phyloP scores from a whole-genome alignment of 768 basidiomycete genomes.

The Gloeopeniophorella convolvens region DNA sequence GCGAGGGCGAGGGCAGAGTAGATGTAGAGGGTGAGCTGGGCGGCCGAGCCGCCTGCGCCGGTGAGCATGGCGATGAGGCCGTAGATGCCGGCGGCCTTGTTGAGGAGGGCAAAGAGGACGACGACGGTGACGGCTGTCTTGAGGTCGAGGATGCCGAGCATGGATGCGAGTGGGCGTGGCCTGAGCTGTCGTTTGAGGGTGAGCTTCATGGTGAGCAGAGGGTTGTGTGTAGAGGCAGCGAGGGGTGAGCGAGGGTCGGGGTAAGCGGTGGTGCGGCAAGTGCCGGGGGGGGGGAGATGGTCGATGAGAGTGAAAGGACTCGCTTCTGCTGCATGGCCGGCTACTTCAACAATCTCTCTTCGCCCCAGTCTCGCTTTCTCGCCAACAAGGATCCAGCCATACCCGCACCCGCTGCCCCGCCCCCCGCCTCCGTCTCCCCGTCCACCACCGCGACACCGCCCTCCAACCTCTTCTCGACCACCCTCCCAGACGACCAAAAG shows the following conservation, averaged over 20 bases:
- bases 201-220: slow-evolving; percentile 52
- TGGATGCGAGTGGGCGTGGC: slow-evolving; percentile 75
- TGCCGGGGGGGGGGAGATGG: too few relatives aligned
- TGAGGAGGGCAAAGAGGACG: slow-evolving; percentile 87
- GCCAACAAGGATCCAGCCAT: slow-evolving; percentile 37
- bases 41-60: slow-evolving; percentile 88
- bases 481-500: slow-evolving; percentile 42
- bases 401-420: slow-evolving; percentile 18
- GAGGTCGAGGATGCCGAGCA: slow-evolving; percentile 83
- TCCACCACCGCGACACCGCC: background rate
- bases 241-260: background rate
- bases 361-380: slow-evolving; percentile 56
- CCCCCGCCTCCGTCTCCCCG: slow-evolving; percentile 19
- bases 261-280: too few relatives aligned
- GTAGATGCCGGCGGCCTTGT: slow-evolving; percentile 97
- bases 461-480: slow-evolving; percentile 74
- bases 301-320: background rate
- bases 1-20: slow-evolving; percentile 84
- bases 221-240: background rate
- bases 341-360: slow-evolving; percentile 82
- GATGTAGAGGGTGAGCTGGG: slow-evolving; percentile 87
- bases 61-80: slow-evolving; percentile 88
- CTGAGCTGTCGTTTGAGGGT: slow-evolving; percentile 79
- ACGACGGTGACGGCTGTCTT: slow-evolving; percentile 89
- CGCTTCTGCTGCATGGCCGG: slow-evolving; percentile 40